phyloP scores from a whole-genome alignment of 2,329 filamentous ascomycete species.

The Monilinia polystroma region DNA sequence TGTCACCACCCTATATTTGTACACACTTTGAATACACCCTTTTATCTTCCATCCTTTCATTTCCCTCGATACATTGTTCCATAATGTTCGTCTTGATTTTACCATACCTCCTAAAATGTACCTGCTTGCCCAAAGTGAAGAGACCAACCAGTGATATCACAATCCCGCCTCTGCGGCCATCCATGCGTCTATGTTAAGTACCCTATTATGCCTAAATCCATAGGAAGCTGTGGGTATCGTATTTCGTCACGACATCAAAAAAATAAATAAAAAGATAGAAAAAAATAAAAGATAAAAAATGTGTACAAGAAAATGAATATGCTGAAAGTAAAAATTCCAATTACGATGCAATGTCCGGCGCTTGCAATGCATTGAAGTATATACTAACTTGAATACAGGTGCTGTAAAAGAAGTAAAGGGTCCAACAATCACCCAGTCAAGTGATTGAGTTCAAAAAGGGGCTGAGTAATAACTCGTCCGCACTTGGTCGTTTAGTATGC shows the following conservation, averaged over 20 bases:
- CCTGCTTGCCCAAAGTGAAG: slow-evolving; percentile 14
- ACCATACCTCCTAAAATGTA: slow-evolving; percentile 3
- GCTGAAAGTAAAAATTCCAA: slow-evolving; percentile 22
- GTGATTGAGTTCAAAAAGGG: slow-evolving; percentile 76
- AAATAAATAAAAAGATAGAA: background rate
- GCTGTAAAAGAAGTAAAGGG: slow-evolving; percentile 4
- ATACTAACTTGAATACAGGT: slow-evolving; percentile 20
- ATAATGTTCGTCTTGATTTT: slow-evolving; percentile 8
- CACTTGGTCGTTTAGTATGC: slow-evolving; percentile 85
- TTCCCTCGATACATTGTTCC: slow-evolving; percentile 14
- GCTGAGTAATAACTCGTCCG: slow-evolving; percentile 83
- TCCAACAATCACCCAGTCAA: slow-evolving; percentile 36
- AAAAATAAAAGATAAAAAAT: slow-evolving; percentile 7
- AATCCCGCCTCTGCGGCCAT: slow-evolving; percentile 10
- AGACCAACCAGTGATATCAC: slow-evolving; percentile 21
- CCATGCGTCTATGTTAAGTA: slow-evolving; percentile 22
- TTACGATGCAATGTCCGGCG: slow-evolving; percentile 33
- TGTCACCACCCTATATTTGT: slow-evolving; percentile 7
- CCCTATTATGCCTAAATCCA: slow-evolving; percentile 24
- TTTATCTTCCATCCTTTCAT: slow-evolving; percentile 8
- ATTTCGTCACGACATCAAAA: slow-evolving; percentile 26
- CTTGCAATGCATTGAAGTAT: slow-evolving; percentile 29
- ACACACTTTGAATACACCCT: slow-evolving; percentile 3
- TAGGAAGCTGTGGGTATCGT: slow-evolving; percentile 23
- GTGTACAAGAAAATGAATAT: slow-evolving; percentile 26